phyloP scores from a whole-genome alignment of 805 yeast species.

The Saturnispora halmiae region DNA sequence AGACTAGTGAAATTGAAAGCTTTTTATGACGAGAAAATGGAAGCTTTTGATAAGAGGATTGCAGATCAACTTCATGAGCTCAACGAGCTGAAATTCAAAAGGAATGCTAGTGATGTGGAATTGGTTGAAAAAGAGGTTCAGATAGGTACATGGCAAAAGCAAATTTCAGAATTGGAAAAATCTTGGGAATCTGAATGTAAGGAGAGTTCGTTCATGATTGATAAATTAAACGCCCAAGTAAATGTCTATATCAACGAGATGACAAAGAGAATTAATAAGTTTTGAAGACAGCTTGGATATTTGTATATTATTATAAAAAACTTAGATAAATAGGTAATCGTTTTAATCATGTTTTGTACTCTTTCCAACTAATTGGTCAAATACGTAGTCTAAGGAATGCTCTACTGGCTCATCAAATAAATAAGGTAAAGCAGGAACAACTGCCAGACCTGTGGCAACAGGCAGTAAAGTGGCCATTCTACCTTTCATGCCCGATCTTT shows the following conservation, averaged over 20 bases:
- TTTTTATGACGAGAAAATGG: conserved; percentile 39
- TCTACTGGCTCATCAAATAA: conserved; percentile 80
- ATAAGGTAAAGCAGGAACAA: conserved; percentile 71
- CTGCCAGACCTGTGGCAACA: conserved; percentile 64
- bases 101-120: conserved; percentile 40
- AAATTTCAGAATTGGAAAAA: conserved; percentile 30
- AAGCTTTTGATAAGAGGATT: conserved; percentile 34
- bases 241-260: conserved; percentile 44
- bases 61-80: conserved; percentile 37
- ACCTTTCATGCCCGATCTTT: conserved; percentile 38
- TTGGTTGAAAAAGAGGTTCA: conserved; percentile 39
- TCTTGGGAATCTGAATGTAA: conserved; percentile 46
- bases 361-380: conserved; percentile 28
- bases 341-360: neutral
- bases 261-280: conserved; percentile 28
- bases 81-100: conserved; percentile 39
- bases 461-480: conserved; percentile 60
- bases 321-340: neutral
- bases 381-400: conserved; percentile 50
- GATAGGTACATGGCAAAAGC: conserved; percentile 32
- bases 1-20: conserved; percentile 36
- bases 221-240: conserved; percentile 47
- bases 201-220: conserved; percentile 44
- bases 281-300: conserved; percentile 4
- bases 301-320: conserved; percentile 2